phyloP scores from a whole-genome alignment of 2,329 filamentous ascomycete species.

The Colletotrichum simmondsii region DNA sequence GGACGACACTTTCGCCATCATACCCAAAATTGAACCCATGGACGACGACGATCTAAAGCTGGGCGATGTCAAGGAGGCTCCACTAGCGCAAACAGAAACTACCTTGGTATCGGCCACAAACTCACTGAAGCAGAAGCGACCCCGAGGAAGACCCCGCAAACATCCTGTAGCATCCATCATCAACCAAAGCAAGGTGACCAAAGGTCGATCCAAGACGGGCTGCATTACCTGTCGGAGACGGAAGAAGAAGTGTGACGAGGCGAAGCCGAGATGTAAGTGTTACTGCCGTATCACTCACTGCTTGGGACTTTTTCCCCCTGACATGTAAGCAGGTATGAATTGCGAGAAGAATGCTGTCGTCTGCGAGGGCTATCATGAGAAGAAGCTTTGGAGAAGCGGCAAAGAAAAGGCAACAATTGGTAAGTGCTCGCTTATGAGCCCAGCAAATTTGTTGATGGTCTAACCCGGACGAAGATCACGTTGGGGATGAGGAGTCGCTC shows the following conservation, averaged over 20 bases:
- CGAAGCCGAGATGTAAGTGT: constrained; percentile 72
- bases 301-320: constrained; percentile 3
- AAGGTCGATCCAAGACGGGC: constrained; percentile 78
- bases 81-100: constrained; percentile 40
- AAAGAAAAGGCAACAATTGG: constrained; percentile 80
- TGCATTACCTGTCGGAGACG: constrained; percentile 75
- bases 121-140: constrained; percentile 66
- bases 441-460: not conserved
- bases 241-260: constrained; percentile 80
- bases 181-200: constrained; percentile 76
- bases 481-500: constrained; percentile 19
- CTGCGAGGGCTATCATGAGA: constrained; percentile 90
- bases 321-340: constrained; percentile 72
- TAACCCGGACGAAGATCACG: constrained; percentile 18
- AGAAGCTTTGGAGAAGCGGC: constrained; percentile 88
- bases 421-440: constrained; percentile 44
- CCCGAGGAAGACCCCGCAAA: constrained; percentile 85
- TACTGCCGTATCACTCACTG: not conserved
- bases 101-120: constrained; percentile 33
- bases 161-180: constrained; percentile 72
- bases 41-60: constrained; percentile 68
- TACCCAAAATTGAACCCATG: constrained; percentile 67
- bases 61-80: constrained; percentile 60
- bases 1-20: constrained; percentile 56
- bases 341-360: constrained; percentile 94